A percentile compares a stretch with the other conserved stretches of the same genome.
These are phyloP conservation scores for Gypsophila paniculata DNA, from an alignment of 179 eudicot species.

Conservation along the genomic window DNA sequence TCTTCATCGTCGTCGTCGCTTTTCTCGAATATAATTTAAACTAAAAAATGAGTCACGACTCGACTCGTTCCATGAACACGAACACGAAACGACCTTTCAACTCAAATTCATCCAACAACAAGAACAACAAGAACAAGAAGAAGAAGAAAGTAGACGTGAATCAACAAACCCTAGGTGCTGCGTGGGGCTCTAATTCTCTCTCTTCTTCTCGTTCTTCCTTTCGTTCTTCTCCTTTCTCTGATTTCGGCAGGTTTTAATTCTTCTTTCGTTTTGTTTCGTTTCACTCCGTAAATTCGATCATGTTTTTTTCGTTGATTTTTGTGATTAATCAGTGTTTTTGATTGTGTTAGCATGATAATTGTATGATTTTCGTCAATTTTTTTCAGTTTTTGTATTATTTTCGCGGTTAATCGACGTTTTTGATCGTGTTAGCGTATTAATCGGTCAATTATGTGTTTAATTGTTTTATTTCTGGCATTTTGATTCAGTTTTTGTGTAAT, in stretches of 20 bases:
- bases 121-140: conserved; percentile 32
- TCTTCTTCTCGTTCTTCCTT: conserved; percentile 68
- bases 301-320: background rate
- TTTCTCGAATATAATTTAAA: too few relatives aligned
- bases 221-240: conserved; percentile 71
- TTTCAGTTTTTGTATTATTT: background rate
- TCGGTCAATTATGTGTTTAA: background rate
- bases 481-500: background rate
- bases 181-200: conserved; percentile 79
- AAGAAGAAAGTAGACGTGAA: conserved; percentile 44
- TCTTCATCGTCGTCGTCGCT: background rate
- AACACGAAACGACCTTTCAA: conserved; percentile 57
- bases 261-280: background rate
- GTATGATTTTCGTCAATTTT: background rate
- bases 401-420: background rate
- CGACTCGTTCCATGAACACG: conserved; percentile 41
- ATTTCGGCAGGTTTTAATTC: conserved; percentile 60
- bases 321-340: background rate
- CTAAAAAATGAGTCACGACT: conserved; percentile 44
- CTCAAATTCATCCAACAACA: conserved; percentile 42
- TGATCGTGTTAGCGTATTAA: background rate
- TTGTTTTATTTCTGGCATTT: background rate
- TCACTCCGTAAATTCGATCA: background rate
- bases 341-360: background rate
- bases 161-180: conserved; percentile 90